Percentiles rank a stretch among this genome's conserved stretches.
Conservation (phyloP, 116 monocot genomes). For the Cymodocea nodosa region DNA sequence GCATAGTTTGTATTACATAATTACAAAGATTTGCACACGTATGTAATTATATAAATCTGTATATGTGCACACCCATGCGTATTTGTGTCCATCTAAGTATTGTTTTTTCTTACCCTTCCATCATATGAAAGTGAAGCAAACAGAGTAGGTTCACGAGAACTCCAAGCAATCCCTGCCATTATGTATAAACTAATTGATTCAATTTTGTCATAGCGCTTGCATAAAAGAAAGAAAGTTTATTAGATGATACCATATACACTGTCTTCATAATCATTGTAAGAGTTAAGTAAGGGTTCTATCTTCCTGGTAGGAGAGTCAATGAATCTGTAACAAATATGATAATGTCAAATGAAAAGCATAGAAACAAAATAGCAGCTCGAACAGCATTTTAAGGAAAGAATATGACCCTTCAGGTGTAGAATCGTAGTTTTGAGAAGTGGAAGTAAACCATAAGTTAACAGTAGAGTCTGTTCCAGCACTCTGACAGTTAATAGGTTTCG, state of each 20-base stretch:
- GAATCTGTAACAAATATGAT: constrained; percentile 27
- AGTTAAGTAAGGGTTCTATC: constrained; percentile 58
- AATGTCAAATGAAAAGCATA: not conserved
- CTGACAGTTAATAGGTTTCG: constrained; percentile 24
- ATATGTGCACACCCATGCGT: too few species aligned
- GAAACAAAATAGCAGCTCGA: constrained; percentile 4
- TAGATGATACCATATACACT: constrained; percentile 73
- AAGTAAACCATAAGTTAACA: constrained; percentile 69
- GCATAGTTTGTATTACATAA: too few species aligned
- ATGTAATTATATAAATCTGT: too few species aligned
- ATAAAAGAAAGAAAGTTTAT: not conserved
- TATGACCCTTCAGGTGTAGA: constrained; percentile 46
- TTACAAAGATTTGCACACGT: too few species aligned
- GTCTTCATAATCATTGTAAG: constrained; percentile 86
- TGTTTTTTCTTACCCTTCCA: constrained; percentile 60
- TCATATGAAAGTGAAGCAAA: constrained; percentile 97
- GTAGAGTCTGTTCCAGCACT: constrained; percentile 96
- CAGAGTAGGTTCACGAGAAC: constrained; percentile 57
- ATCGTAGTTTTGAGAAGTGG: constrained; percentile 22
- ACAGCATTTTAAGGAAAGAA: not conserved
- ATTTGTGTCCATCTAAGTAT: too few species aligned
- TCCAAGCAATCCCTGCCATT: constrained; percentile 85
- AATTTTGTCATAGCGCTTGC: not conserved
- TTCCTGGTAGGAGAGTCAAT: constrained; percentile 41
- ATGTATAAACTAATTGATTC: not conserved